A percentile compares a stretch with the other conserved stretches of the same genome.
These are phyloP conservation scores for Pholiota molesta DNA, from an alignment of 768 basidiomycete genomes.

Conservation along the genomic window DNA sequence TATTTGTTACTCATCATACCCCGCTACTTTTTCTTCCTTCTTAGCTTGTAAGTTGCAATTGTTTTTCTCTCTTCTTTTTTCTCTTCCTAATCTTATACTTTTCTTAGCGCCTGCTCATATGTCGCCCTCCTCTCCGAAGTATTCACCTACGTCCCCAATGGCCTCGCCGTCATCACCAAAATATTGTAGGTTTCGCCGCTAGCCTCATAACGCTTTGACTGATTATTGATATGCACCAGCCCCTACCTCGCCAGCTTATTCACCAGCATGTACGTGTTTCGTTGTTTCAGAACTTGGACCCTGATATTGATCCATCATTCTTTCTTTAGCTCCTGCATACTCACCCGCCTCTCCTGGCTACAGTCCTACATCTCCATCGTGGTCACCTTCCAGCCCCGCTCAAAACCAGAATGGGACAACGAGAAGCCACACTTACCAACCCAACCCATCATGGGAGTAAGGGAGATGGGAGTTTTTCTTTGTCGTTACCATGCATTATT, in stretches of 20 bases:
- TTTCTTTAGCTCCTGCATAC: slow-evolving; percentile 69
- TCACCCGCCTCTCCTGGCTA: slow-evolving; percentile 88
- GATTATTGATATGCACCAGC: slow-evolving; percentile 43
- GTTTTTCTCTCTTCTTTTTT: not conserved
- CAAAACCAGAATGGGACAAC: slow-evolving; percentile 56
- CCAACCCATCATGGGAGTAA: slow-evolving; percentile 58
- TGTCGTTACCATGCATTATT: slow-evolving; percentile 25
- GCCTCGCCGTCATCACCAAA: slow-evolving; percentile 90
- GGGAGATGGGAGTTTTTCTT: slow-evolving; percentile 10
- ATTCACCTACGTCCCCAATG: slow-evolving; percentile 91
- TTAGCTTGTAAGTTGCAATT: slow-evolving; percentile 61
- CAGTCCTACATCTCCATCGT: slow-evolving; percentile 82
- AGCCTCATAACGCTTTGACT: slow-evolving; percentile 5
- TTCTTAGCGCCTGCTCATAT: slow-evolving; percentile 71
- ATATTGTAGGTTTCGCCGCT: slow-evolving; percentile 67
- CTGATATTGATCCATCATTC: not conserved
- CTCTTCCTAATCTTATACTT: slow-evolving; percentile 9
- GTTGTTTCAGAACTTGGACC: slow-evolving; percentile 6
- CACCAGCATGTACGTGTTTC: slow-evolving; percentile 74
- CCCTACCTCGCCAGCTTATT: slow-evolving; percentile 86
- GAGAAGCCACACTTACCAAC: slow-evolving; percentile 47
- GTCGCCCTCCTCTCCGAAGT: slow-evolving; percentile 91
- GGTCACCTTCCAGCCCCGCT: slow-evolving; percentile 83
- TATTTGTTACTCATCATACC: slow-evolving; percentile 27
- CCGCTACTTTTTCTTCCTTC: slow-evolving; percentile 3